These are phyloP conservation scores for Metschnikowia reukaufii DNA, from an alignment of 805 yeast genomes.

Conservation along the genomic window DNA sequence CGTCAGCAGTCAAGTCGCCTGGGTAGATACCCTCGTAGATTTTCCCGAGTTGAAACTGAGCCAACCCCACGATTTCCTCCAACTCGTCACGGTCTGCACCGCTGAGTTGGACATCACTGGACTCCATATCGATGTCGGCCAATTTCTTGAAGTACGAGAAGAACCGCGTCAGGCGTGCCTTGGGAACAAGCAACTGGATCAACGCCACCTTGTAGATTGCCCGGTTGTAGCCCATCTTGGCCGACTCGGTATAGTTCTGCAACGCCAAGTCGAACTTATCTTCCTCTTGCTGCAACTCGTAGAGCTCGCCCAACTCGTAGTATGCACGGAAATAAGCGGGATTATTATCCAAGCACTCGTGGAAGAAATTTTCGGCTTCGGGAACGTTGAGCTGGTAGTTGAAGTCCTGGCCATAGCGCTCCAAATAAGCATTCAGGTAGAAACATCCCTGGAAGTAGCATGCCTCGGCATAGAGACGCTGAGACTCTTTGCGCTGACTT, in stretches of 20 bases:
- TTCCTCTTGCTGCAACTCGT: constrained; percentile 32
- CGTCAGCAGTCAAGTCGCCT: constrained; percentile 38
- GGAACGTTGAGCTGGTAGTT: constrained; percentile 30
- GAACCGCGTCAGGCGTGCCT: constrained; percentile 34
- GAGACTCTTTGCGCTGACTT: constrained; percentile 13
- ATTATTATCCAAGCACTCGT: constrained; percentile 32
- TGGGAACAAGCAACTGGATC: constrained; percentile 35
- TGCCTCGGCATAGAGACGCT: constrained; percentile 29
- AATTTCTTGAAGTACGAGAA: constrained; percentile 37
- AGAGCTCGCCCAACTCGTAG: constrained; percentile 41
- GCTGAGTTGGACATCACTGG: constrained; percentile 32
- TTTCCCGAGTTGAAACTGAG: constrained; percentile 42
- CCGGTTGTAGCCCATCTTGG: constrained; percentile 43
- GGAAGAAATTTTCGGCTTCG: constrained; percentile 32
- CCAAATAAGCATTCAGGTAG: constrained; percentile 35
- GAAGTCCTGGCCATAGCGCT: constrained; percentile 36
- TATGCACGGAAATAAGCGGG: constrained; percentile 34
- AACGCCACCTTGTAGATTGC: constrained; percentile 45
- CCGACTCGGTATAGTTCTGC: constrained; percentile 35
- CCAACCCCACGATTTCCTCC: constrained; percentile 41
- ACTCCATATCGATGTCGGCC: constrained; percentile 36
- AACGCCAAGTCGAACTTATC: constrained; percentile 35
- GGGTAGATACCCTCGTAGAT: constrained; percentile 48
- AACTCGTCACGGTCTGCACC: constrained; percentile 43
- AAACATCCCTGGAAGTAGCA: constrained; percentile 40